Percentiles rank a stretch among this genome's conserved stretches.
Evolutionary conservation across 805 yeast species (phyloP).

Genomic region (Sugiyamaella lignohabitans): DNA sequence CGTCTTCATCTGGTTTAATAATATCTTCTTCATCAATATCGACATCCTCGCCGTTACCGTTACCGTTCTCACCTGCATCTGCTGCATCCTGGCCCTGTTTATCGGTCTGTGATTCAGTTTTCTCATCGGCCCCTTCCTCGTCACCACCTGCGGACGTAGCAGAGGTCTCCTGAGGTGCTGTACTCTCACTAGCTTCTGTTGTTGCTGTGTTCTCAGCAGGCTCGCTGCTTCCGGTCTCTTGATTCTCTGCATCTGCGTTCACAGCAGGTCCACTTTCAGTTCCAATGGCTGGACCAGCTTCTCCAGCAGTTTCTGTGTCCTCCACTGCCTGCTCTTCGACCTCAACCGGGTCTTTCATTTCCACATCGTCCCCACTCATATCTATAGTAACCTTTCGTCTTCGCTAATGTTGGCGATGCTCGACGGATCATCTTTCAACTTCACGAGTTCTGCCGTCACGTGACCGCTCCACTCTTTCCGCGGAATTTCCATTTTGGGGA

Average conservation of each 20-base stretch:
- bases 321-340: neutral
- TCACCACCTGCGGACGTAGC: neutral
- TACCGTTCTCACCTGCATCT: neutral
- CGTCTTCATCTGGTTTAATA: conserved; percentile 3
- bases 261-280: too few relatives aligned
- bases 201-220: neutral
- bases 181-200: too few relatives aligned
- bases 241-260: too few relatives aligned
- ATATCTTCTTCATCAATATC: conserved; percentile 5
- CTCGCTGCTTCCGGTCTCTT: too few relatives aligned
- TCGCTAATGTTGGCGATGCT: neutral
- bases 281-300: neutral
- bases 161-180: too few relatives aligned
- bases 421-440: too few relatives aligned
- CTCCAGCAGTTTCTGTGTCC: neutral
- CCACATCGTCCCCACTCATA: neutral
- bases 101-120: neutral
- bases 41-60: neutral
- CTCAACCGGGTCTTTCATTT: neutral
- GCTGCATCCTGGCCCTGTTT: neutral
- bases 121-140: neutral
- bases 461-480: too few relatives aligned
- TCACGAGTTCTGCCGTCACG: too few relatives aligned
- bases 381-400: too few relatives aligned
- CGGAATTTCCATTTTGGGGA: too few relatives aligned